These are phyloP conservation scores for Microstegium vimineum DNA, from an alignment of 176 grass and related monocot species.

Conservation along the genomic window DNA sequence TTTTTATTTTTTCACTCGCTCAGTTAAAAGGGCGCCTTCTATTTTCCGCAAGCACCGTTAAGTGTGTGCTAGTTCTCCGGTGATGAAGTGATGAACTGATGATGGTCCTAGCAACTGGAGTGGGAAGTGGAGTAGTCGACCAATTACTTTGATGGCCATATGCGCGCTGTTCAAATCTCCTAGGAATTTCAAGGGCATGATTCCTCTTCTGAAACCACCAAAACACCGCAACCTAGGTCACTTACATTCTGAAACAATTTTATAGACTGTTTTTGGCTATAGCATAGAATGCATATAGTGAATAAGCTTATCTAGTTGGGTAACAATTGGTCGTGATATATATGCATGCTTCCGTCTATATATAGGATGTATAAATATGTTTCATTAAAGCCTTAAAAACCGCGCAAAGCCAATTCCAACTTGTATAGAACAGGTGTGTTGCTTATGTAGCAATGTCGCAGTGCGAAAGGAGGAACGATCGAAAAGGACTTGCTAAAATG, in stretches of 20 bases:
- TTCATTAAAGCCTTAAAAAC: background rate
- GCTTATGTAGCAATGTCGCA: conserved; percentile 76
- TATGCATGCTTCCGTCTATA: background rate
- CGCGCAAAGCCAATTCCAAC: background rate
- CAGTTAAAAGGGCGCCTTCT: too few species aligned
- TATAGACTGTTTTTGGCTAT: background rate
- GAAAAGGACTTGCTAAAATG: conserved; percentile 76
- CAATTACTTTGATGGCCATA: background rate
- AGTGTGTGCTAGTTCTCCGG: too few species aligned
- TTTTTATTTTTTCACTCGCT: too few species aligned
- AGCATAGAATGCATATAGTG: background rate
- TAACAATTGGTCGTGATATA: background rate
- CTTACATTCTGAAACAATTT: background rate
- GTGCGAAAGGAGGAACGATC: conserved; percentile 50
- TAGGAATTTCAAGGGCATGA: background rate
- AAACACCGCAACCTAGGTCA: background rate
- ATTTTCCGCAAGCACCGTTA: too few species aligned
- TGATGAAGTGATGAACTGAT: too few species aligned
- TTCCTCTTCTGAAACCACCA: background rate
- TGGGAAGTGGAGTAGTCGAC: background rate
- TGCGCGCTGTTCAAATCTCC: background rate
- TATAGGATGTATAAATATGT: background rate
- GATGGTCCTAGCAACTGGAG: background rate
- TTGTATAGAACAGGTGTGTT: conserved; percentile 62
- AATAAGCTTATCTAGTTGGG: conserved; percentile 6